These are phyloP conservation scores for Heteromeles arbutifolia DNA, from an alignment of 306 rosid species.

Conservation along the genomic window DNA sequence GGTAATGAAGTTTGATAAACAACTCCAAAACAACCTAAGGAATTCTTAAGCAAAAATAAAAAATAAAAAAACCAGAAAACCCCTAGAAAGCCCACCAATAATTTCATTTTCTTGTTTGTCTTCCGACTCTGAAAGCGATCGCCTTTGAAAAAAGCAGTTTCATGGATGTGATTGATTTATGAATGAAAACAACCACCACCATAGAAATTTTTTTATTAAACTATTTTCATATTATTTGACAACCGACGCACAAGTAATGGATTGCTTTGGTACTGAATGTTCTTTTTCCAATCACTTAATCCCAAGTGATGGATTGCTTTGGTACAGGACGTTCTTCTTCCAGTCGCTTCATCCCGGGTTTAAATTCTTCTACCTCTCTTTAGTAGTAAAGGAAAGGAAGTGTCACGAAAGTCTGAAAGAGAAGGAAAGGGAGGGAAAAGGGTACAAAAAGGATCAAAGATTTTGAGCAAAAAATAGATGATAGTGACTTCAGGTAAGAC, in stretches of 20 bases:
- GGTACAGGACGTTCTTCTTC: too few relatives aligned
- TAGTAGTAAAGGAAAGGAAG: neutral
- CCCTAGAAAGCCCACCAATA: slow-evolving; percentile 19
- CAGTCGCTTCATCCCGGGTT: neutral
- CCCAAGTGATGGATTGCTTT: neutral
- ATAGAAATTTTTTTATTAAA: neutral
- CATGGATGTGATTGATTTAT: neutral
- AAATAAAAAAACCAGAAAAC: neutral
- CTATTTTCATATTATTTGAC: slow-evolving; percentile 11
- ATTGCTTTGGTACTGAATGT: too few relatives aligned
- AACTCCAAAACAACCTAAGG: slow-evolving; percentile 22
- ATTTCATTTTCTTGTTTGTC: neutral
- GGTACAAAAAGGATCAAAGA: slow-evolving; percentile 5
- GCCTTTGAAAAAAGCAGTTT: neutral
- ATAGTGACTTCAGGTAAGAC: slow-evolving; percentile 3
- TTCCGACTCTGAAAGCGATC: neutral
- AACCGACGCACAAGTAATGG: neutral
- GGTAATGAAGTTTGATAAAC: slow-evolving; percentile 64
- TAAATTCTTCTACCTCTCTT: too few relatives aligned
- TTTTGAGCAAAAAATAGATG: neutral
- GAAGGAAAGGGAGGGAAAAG: slow-evolving; percentile 3
- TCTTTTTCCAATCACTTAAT: too few relatives aligned
- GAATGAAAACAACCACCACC: neutral
- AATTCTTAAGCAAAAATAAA: too few relatives aligned
- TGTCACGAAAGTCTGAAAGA: neutral